phyloP scores from a whole-genome alignment of 164 flowering plant species.

The Buxus sempervirens region DNA sequence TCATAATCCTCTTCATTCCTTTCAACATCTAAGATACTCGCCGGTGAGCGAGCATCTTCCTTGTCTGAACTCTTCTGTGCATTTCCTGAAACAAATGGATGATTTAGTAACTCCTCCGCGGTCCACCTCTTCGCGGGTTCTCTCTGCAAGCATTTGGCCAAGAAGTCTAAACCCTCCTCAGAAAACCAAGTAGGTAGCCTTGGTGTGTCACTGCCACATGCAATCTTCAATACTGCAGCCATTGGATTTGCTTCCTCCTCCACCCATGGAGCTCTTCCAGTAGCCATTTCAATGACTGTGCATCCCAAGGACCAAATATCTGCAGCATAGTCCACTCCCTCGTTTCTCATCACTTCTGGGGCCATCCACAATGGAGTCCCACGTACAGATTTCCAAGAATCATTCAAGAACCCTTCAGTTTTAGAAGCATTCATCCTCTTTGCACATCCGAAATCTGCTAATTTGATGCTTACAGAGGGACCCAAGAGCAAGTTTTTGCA shows the following conservation, averaged over 20 bases:
- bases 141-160: slow-evolving; percentile 45
- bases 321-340: slow-evolving; percentile 28
- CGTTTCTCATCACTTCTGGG: slow-evolving; percentile 52
- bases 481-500: slow-evolving; percentile 60
- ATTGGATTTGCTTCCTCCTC: slow-evolving; percentile 25
- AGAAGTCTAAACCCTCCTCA: slow-evolving; percentile 45
- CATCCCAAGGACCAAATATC: slow-evolving; percentile 76
- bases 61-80: not conserved
- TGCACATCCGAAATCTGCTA: slow-evolving; percentile 66
- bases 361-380: slow-evolving; percentile 78
- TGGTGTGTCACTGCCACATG: slow-evolving; percentile 33
- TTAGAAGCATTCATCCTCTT: slow-evolving; percentile 21
- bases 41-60: slow-evolving; percentile 27
- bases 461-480: slow-evolving; percentile 32
- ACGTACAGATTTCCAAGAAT: slow-evolving; percentile 17
- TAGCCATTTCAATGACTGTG: slow-evolving; percentile 63
- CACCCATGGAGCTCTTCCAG: slow-evolving; percentile 51
- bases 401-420: not conserved
- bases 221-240: slow-evolving; percentile 45
- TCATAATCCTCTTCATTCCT: slow-evolving; percentile 11
- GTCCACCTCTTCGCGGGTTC: slow-evolving; percentile 39
- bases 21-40: slow-evolving; percentile 32
- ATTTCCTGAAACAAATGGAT: slow-evolving; percentile 41
- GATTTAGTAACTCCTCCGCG: slow-evolving; percentile 34
- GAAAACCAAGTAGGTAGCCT: slow-evolving; percentile 37